Evolutionary conservation across 805 yeast species (phyloP).

Genomic region (Scheffersomyces ergatensis): DNA sequence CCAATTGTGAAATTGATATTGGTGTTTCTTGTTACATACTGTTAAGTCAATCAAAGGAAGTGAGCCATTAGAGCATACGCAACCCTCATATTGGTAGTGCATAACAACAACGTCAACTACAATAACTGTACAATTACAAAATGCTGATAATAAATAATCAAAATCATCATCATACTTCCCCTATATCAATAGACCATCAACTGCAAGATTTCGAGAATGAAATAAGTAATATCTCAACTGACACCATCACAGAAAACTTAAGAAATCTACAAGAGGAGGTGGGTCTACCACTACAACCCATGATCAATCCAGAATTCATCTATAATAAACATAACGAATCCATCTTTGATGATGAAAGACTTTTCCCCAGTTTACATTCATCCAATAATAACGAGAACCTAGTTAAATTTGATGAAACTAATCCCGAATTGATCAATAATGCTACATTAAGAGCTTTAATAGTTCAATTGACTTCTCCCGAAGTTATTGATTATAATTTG

Average conservation of each 20-base stretch:
- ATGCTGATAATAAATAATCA: too few species aligned
- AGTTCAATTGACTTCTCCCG: conserved; percentile 68
- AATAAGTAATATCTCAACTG: not conserved
- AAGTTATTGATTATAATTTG: conserved; percentile 70
- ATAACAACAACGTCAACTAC: too few species aligned
- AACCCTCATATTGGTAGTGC: too few species aligned
- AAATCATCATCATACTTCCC: too few species aligned
- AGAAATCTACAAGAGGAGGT: too few species aligned
- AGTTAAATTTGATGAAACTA: conserved; percentile 33
- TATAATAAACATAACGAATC: conserved; percentile 37
- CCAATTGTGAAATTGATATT: too few species aligned
- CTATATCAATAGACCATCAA: not conserved
- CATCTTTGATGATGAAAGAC: conserved; percentile 32
- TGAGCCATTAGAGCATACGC: too few species aligned
- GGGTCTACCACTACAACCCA: not conserved
- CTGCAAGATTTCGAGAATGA: not conserved
- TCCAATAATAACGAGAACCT: conserved; percentile 11
- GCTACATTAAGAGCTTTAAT: conserved; percentile 47
- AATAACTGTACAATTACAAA: too few species aligned
- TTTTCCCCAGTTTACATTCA: conserved; percentile 29
- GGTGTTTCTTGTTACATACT: too few species aligned
- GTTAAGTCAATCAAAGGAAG: too few species aligned
- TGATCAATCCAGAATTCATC: conserved; percentile 18
- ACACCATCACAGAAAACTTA: not conserved
- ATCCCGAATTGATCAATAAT: conserved; percentile 30